Evolutionary conservation across 2,329 filamentous ascomycete genomes (phyloP).

Genomic region (Alternaria hordeiaustralica): DNA sequence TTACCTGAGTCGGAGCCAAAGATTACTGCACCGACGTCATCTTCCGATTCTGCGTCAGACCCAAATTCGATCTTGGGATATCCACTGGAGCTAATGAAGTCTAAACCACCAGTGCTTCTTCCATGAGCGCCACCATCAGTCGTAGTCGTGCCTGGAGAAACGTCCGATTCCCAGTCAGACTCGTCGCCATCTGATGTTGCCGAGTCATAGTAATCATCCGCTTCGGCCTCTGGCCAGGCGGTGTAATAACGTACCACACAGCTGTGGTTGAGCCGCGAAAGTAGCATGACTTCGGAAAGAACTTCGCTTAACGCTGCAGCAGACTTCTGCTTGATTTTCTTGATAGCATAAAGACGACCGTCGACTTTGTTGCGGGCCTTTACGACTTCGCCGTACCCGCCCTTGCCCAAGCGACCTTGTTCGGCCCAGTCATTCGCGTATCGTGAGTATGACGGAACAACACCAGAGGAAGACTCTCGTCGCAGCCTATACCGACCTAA

Average conservation of each 20-base stretch:
- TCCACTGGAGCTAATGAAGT: slow-evolving; percentile 90
- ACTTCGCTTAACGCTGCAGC: slow-evolving; percentile 78
- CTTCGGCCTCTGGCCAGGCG: slow-evolving; percentile 83
- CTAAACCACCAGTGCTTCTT: slow-evolving; percentile 76
- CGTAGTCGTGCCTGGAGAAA: slow-evolving; percentile 32
- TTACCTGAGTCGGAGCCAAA: slow-evolving; percentile 50
- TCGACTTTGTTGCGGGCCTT: slow-evolving; percentile 95
- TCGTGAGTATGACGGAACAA: slow-evolving; percentile 64
- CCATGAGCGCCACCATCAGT: slow-evolving; percentile 63
- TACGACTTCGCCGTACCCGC: slow-evolving; percentile 95
- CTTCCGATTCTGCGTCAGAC: slow-evolving; percentile 59
- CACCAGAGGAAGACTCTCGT: slow-evolving; percentile 45
- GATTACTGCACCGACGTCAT: slow-evolving; percentile 43
- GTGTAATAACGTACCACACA: slow-evolving; percentile 90
- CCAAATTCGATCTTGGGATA: slow-evolving; percentile 80
- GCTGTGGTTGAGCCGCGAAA: slow-evolving; percentile 93
- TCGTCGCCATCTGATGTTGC: slow-evolving; percentile 37
- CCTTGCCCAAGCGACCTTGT: slow-evolving; percentile 85
- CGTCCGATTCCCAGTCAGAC: slow-evolving; percentile 32
- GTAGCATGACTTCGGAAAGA: slow-evolving; percentile 81
- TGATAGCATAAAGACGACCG: slow-evolving; percentile 92
- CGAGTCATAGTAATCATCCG: slow-evolving; percentile 39
- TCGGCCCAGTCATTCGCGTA: slow-evolving; percentile 92
- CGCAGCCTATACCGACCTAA: slow-evolving; percentile 41
- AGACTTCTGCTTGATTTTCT: slow-evolving; percentile 89